A percentile compares a stretch with the other conserved stretches of the same genome.
phyloP scores from a whole-genome alignment of 2,329 filamentous ascomycete species.

The Phaeoacremonium minimum region DNA sequence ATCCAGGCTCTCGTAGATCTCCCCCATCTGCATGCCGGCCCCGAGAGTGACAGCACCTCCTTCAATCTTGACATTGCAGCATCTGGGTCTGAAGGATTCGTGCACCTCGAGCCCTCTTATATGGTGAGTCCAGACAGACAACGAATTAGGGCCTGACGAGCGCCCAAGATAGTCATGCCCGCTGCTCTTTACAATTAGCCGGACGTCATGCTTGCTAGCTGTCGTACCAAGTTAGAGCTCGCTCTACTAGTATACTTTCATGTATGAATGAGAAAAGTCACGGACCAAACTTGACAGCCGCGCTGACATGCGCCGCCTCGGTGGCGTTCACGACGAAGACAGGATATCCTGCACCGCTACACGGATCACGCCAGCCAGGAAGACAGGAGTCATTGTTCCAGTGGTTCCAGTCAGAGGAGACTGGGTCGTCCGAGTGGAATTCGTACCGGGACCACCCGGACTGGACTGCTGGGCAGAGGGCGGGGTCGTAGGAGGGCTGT shows the following conservation, averaged over 20 bases:
- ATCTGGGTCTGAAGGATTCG: conserved; percentile 31
- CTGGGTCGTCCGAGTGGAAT: conserved; percentile 30
- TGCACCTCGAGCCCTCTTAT: conserved; percentile 3
- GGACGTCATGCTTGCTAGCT: conserved; percentile 21
- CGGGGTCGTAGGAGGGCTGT: conserved; percentile 13
- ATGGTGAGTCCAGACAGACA: conserved; percentile 31
- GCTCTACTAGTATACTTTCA: too few species aligned
- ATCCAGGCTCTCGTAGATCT: conserved; percentile 41
- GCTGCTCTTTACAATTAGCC: conserved; percentile 37
- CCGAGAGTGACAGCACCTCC: conserved; percentile 47
- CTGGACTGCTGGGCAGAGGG: conserved; percentile 11
- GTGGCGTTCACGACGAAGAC: conserved; percentile 34
- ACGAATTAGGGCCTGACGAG: conserved; percentile 38
- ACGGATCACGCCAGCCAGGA: conserved; percentile 30
- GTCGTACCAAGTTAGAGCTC: not conserved
- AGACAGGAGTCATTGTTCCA: conserved; percentile 46
- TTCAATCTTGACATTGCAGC: conserved; percentile 32
- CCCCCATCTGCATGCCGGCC: conserved; percentile 46
- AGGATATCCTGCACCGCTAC: conserved; percentile 30
- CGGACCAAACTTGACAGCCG: conserved; percentile 36
- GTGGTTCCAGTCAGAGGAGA: conserved; percentile 31
- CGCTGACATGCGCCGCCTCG: conserved; percentile 20
- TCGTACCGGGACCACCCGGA: conserved; percentile 16
- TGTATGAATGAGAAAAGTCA: conserved; percentile 14
- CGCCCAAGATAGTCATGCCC: conserved; percentile 40